Evolutionary conservation across 306 rosid species (phyloP), one percentile per base, ranked within the genome.

Genomic region (Fragaria vesca): DNA sequence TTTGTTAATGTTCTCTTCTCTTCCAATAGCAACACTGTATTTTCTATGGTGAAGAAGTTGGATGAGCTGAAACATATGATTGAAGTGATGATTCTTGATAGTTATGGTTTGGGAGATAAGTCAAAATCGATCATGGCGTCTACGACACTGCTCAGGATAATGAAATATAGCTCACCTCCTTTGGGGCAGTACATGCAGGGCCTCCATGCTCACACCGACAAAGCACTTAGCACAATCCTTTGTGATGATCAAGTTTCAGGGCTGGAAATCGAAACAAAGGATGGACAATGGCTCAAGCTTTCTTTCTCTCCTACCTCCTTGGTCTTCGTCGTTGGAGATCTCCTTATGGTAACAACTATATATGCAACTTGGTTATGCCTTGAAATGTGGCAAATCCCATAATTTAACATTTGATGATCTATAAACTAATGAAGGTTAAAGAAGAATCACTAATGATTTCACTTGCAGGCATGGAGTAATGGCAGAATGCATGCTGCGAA

Each of bases 381-480:
- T 18, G 10, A 52, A 6, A 52, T 17, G 57, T 48, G 20, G 15
- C 54, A 13, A 48, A 15, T 6, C 54, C 51, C 20, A 48, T 1
- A 4, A 4, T 16, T 0, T 48, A 15, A 48, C 20, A 13, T 48
- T 15, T 48, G 51, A 51, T 51, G 6, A 51, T 5, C 6, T 17
- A 51, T 51, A 51, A 51, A 51, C 21, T 16, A 3, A 15, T 4
- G 4, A 50, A 15, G 8, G 8, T 51, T 5, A 6, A 16, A 51
- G n/a, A 51, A 51, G 8, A 51, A 16, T 51, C 57, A 51, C n/a
- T 51, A 51, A 51, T 51, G 55, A 16, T 51, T 12, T 69, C 18
- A 69, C 9, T 46, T 46, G 58, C 36, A 69, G 58, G 74, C 96
- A 24, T 87, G 93, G 93, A 36, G 89, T 68, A 87, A 91, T 2